Evolutionary conservation across 2,329 filamentous ascomycete species (phyloP), one percentile per base, ranked within the genome.

Genomic region (Arthroderma sp.): DNA sequence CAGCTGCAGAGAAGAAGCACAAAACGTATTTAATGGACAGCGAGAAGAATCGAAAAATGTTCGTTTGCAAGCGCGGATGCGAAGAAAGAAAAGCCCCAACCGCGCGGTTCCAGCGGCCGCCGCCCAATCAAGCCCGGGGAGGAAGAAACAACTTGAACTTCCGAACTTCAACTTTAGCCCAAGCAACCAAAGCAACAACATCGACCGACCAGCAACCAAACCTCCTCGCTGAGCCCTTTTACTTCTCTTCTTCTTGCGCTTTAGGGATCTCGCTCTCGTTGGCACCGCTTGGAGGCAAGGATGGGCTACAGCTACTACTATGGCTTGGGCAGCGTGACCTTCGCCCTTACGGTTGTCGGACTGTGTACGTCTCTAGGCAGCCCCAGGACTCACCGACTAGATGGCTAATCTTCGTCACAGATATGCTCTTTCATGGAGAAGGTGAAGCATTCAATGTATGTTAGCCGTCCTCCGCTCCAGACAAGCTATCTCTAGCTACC

Each of bases 361-460:
- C 78, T 83, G 73, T 93, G 88, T 94, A 81, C 73, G 88, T 76
- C 57, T 76, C 57, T 54, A 57, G 31, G 56, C 47, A 51, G 17
- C 57, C 33, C 15, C 2, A 21, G 44, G 17, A 21, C 21, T 59
- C 53, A 59, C 35, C 54, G 19, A 43, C 37, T 39, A 59, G 21
- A 58, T 55, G 37, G 43, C 61, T 65, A 66, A 56, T 55, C 62
- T 38, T 47, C 17, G 52, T 56, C 60, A 41, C 64, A 98, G 93
- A 98, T 76, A 94, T 98, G 89, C 88, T 98, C 72, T 96, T 98
- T 72, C 94, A 93, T 69, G 90, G 89, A 70, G 90, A 88, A 73
- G 93, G 94, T 70, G 91, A 98, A 80, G 79, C 86, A 60, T 98
- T 98, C 77, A 95, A 98, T 76, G 88, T 90, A 81, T 28, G 25